Percentiles rank a stretch among this genome's conserved stretches.
Evolutionary conservation across 768 basidiomycete genomes (phyloP).

Genomic region (Boletus coccyginus): DNA sequence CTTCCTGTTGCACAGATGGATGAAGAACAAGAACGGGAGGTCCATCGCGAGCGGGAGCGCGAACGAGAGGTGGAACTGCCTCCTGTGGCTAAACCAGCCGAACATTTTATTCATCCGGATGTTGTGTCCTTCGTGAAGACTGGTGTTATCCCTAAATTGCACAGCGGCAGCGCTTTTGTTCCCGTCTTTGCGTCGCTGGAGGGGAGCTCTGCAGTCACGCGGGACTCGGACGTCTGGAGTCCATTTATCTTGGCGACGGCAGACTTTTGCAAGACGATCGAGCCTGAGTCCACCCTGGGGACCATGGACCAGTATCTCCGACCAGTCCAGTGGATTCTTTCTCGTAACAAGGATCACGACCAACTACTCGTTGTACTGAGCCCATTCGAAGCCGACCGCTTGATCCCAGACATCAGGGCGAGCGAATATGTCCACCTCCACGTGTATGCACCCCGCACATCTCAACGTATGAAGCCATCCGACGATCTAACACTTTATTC

Average conservation of each 20-base stretch:
- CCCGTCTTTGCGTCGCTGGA: slow-evolving; percentile 8
- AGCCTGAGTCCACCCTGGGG: background rate
- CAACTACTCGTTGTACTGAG: no score
- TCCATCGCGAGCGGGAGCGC: slow-evolving; percentile 39
- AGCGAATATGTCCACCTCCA: slow-evolving; percentile 37
- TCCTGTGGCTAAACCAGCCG: slow-evolving; percentile 16
- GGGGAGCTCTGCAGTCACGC: background rate
- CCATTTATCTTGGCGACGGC: slow-evolving; percentile 3
- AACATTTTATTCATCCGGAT: slow-evolving; percentile 16
- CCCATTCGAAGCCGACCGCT: slow-evolving; percentile 35
- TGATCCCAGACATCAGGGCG: slow-evolving; percentile 36
- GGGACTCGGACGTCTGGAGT: slow-evolving; percentile 21
- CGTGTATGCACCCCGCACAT: slow-evolving; percentile 39
- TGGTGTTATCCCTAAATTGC: slow-evolving; percentile 20
- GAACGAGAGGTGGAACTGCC: slow-evolving; percentile 39
- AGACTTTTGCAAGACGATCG: slow-evolving; percentile 10
- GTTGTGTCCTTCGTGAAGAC: slow-evolving; percentile 21
- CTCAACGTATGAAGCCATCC: slow-evolving; percentile 31
- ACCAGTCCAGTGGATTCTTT: slow-evolving; percentile 25
- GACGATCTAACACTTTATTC: slow-evolving; percentile 27
- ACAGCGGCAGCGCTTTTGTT: slow-evolving; percentile 18
- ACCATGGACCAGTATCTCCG: slow-evolving; percentile 13
- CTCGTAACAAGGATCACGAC: background rate
- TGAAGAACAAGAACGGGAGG: slow-evolving; percentile 47
- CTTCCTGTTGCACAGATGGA: slow-evolving; percentile 22